Evolutionary conservation across 2,329 filamentous ascomycete species (phyloP), one percentile per base, ranked within the genome.

Genomic region (Paraphaeosphaeria minitans): DNA sequence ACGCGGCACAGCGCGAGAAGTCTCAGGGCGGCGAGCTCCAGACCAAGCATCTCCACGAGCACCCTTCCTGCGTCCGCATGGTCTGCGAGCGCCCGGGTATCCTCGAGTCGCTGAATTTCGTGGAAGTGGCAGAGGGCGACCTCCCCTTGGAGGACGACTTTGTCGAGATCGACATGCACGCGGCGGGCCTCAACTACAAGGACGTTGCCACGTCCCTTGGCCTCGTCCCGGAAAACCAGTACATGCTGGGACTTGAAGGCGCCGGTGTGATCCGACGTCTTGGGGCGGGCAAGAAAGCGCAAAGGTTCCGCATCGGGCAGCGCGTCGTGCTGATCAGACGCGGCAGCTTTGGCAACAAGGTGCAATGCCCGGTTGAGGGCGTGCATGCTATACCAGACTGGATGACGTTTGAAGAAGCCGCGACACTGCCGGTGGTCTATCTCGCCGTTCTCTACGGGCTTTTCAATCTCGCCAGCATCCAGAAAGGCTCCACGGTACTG

Each of bases 161-260:
- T 31, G 47, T 59, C 22, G 51, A 76, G 50, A 58, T 76, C 39
- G 64, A 68, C 31, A 63, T 70, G 29, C 72, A 69, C 24, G 58
- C 60, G 4, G 55, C 31, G 1, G 55, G 55, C 46, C 35, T 59
- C 14, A 66, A 66, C 46, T 66, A 62, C 60, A 57, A 55, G 13
- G 63, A 66, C 39, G 46, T 66, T 14, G 53, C 64, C 13, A 29
- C 56, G 4, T 29, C 62, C 2, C 61, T 65, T 62, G 76, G 76
- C 21, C 33, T 62, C n/a, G 54, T 59, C 14, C 53, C 49, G 1
- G 53, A 59, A 12, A 56, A 57, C 24, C 46, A 62, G 19, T 39
- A 56, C 47, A 35, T 60, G 16, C 12, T 67, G 16, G 65, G 65
- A 8, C 45, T 55, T 10, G 65, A 67, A 54, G 33, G 61, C 16